phyloP scores from a whole-genome alignment of 768 basidiomycete species.

The Xanthoconium stramineum region DNA sequence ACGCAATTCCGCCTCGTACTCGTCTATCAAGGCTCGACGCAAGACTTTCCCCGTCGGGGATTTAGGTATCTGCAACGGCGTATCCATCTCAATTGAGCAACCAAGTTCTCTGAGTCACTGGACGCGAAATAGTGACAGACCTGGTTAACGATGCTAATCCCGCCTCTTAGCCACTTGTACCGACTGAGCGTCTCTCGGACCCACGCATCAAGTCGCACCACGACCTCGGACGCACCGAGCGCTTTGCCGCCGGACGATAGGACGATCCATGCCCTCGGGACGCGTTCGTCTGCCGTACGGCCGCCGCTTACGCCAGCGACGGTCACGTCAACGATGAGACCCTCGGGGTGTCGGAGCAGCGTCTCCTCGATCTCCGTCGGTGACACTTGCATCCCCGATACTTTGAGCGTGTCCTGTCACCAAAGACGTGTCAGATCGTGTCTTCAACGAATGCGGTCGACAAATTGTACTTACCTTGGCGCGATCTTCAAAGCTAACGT shows the following conservation, averaged over 20 bases:
- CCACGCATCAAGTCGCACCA: conserved; percentile 57
- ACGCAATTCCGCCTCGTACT: conserved; percentile 40
- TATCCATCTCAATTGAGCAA: not conserved
- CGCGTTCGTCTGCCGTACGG: conserved; percentile 66
- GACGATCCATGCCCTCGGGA: conserved; percentile 78
- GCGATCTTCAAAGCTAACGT: conserved; percentile 65
- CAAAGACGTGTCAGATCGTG: not conserved
- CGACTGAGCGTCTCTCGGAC: conserved; percentile 59
- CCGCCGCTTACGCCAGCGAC: conserved; percentile 76
- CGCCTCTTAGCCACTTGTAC: conserved; percentile 76
- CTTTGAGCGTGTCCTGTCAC: conserved; percentile 71
- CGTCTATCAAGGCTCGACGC: conserved; percentile 57
- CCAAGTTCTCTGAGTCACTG: not conserved
- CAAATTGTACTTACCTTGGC: conserved; percentile 49
- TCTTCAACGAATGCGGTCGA: too few relatives aligned
- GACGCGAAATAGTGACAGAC: conserved; percentile 35
- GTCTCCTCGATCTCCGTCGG: conserved; percentile 74
- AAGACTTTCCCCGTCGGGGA: conserved; percentile 71
- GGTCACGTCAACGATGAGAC: conserved; percentile 59
- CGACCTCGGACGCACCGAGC: conserved; percentile 39
- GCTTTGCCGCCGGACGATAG: conserved; percentile 53
- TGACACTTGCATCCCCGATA: conserved; percentile 78
- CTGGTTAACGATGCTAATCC: conserved; percentile 60
- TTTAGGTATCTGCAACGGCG: conserved; percentile 56
- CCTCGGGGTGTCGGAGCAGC: conserved; percentile 57